These are phyloP conservation scores for Linnemannia exigua DNA, from an alignment of 192 early-diverging fungal species.

Conservation along the genomic window DNA sequence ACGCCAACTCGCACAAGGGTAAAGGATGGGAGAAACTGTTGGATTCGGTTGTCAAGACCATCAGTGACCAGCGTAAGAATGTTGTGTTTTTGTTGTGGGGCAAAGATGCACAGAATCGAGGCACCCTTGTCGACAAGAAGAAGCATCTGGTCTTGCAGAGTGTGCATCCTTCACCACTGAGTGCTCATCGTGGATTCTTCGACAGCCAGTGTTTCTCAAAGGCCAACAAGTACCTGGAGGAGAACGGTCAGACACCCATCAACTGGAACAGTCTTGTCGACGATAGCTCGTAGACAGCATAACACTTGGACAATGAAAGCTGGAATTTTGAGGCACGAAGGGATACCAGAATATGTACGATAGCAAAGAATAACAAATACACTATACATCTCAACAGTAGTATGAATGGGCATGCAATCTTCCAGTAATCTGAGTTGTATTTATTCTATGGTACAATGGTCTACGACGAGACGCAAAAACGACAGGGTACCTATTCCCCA, in stretches of 20 bases:
- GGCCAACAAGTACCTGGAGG: conserved; percentile 87
- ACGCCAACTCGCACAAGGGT: conserved; percentile 85
- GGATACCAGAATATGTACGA: conserved; percentile 7
- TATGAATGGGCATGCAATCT: background rate
- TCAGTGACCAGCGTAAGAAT: conserved; percentile 70
- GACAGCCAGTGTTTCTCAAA: conserved; percentile 87
- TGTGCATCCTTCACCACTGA: conserved; percentile 93
- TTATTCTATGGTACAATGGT: background rate
- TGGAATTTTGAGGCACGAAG: background rate
- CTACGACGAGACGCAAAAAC: background rate
- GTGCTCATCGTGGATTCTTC: conserved; percentile 90
- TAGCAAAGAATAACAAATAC: background rate
- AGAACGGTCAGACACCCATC: conserved; percentile 69
- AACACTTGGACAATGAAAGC: background rate
- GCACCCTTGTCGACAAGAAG: conserved; percentile 76
- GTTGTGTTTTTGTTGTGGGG: conserved; percentile 98
- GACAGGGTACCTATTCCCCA: background rate
- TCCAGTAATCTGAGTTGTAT: too few relatives aligned
- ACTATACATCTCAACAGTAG: background rate
- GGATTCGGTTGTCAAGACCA: conserved; percentile 82
- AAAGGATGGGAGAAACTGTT: conserved; percentile 88
- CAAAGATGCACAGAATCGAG: conserved; percentile 89
- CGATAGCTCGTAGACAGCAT: conserved; percentile 22
- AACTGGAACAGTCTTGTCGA: conserved; percentile 74
- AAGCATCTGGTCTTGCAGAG: conserved; percentile 88